Evolutionary conservation across 768 basidiomycete genomes (phyloP).

Genomic region (Chlorophyllum brunneum): DNA sequence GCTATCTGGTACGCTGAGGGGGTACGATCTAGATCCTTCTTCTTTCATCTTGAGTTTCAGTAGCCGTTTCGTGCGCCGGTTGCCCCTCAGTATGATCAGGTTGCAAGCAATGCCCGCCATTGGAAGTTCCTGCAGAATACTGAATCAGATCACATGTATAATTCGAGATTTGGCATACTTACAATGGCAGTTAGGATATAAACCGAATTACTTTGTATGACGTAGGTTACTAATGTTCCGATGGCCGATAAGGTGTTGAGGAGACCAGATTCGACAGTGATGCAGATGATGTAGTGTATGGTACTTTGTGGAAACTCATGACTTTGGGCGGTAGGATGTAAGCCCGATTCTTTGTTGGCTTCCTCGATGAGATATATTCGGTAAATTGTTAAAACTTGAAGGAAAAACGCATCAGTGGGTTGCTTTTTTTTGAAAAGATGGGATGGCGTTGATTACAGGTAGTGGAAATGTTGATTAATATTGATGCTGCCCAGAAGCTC

Average conservation of each 20-base stretch:
- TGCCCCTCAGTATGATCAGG: constrained; percentile 2
- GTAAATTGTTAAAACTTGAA: background rate
- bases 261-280: constrained; percentile 7
- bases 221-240: constrained; percentile 7
- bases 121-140: constrained; percentile 2
- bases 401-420: too few relatives aligned
- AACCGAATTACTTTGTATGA: background rate
- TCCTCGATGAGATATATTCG: constrained; percentile 3
- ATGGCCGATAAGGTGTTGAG: background rate
- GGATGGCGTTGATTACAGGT: background rate
- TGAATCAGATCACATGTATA: too few relatives aligned
- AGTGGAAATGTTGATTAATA: constrained; percentile 7
- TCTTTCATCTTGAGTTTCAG: background rate
- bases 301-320: constrained; percentile 1
- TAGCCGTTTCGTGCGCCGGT: constrained; percentile 2
- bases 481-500: constrained; percentile 4
- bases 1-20: background rate
- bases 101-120: constrained; percentile 2
- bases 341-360: constrained; percentile 3
- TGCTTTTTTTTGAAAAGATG: background rate
- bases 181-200: constrained; percentile 5
- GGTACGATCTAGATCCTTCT: background rate
- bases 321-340: background rate
- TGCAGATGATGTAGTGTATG: constrained; percentile 3
- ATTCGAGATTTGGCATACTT: background rate